These are phyloP conservation scores for Paraphaeosphaeria minitans DNA, from an alignment of 2,329 filamentous ascomycete species.

Conservation along the genomic window DNA sequence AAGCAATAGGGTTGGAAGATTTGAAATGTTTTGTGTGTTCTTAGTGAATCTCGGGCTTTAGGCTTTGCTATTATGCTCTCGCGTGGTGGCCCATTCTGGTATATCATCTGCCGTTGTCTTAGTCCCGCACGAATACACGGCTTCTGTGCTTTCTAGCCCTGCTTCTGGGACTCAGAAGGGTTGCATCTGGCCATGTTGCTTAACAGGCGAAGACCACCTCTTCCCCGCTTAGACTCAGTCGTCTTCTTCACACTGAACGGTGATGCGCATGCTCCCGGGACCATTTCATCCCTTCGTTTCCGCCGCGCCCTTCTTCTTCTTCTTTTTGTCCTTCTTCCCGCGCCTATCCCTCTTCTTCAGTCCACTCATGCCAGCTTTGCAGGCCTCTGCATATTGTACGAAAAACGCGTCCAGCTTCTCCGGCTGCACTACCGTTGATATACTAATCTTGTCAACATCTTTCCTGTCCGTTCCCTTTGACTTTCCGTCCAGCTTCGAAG, in stretches of 20 bases:
- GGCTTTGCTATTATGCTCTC: not conserved
- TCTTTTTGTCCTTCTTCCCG: slow-evolving; percentile 79
- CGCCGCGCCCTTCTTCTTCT: slow-evolving; percentile 56
- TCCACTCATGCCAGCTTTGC: slow-evolving; percentile 84
- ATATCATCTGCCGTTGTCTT: not conserved
- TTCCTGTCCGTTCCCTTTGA: slow-evolving; percentile 46
- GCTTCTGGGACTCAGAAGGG: not conserved
- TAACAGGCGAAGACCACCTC: not conserved
- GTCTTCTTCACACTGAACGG: not conserved
- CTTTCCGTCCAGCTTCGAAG: slow-evolving; percentile 55
- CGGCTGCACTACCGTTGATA: slow-evolving; percentile 82
- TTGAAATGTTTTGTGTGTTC: too few relatives aligned
- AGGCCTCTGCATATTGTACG: slow-evolving; percentile 82
- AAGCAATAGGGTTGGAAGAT: slow-evolving; percentile 15
- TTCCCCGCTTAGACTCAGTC: not conserved
- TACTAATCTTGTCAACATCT: slow-evolving; percentile 67
- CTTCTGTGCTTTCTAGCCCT: not conserved
- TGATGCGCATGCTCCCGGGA: not conserved
- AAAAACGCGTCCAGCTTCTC: slow-evolving; percentile 82
- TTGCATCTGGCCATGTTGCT: not conserved
- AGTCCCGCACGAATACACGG: not conserved
- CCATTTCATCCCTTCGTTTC: slow-evolving; percentile 29
- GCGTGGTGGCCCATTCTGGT: not conserved
- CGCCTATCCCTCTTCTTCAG: slow-evolving; percentile 93
- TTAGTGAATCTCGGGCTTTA: not conserved